Percentiles rank a stretch among this genome's conserved stretches.
Evolutionary conservation across 2,329 filamentous ascomycete species (phyloP).

Genomic region (Pseudogymnoascus sp.): DNA sequence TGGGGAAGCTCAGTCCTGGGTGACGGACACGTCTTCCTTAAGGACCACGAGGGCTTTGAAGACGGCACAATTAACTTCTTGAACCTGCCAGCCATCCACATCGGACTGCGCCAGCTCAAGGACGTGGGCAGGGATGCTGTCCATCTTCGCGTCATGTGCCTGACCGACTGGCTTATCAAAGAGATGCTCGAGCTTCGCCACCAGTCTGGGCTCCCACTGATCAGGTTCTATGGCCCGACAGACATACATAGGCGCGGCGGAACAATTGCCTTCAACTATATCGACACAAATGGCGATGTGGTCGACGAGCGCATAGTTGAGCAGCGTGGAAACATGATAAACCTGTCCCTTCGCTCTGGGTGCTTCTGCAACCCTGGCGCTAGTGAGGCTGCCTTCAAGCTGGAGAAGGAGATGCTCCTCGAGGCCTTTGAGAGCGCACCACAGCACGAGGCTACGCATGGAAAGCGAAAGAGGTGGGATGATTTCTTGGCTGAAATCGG

Average conservation of each 20-base stretch:
- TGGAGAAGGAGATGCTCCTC: conserved; percentile 19
- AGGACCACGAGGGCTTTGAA: conserved; percentile 31
- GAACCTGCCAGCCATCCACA: conserved; percentile 33
- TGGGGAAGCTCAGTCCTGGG: conserved; percentile 27
- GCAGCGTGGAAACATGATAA: conserved; percentile 29
- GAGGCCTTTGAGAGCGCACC: conserved; percentile 2
- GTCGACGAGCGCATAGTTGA: conserved; percentile 35
- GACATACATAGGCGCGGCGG: conserved; percentile 28
- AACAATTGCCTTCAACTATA: conserved; percentile 35
- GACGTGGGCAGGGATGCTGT: conserved; percentile 26
- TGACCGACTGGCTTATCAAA: conserved; percentile 33
- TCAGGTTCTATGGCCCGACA: conserved; percentile 31
- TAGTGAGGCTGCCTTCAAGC: conserved; percentile 30
- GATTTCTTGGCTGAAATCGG: conserved; percentile 20
- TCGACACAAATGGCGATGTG: conserved; percentile 28
- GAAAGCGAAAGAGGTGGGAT: conserved; percentile 17
- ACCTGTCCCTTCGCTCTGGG: conserved; percentile 32
- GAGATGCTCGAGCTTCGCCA: conserved; percentile 28
- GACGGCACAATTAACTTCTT: conserved; percentile 37
- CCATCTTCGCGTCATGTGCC: conserved; percentile 29
- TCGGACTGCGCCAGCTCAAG: conserved; percentile 33
- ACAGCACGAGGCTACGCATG: neutral
- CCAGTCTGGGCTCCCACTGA: conserved; percentile 29
- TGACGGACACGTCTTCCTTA: conserved; percentile 28
- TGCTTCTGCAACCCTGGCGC: conserved; percentile 39